These are phyloP conservation scores for Haberlea rhodopensis DNA, from an alignment of 257 asterid genomes.

Conservation along the genomic window DNA sequence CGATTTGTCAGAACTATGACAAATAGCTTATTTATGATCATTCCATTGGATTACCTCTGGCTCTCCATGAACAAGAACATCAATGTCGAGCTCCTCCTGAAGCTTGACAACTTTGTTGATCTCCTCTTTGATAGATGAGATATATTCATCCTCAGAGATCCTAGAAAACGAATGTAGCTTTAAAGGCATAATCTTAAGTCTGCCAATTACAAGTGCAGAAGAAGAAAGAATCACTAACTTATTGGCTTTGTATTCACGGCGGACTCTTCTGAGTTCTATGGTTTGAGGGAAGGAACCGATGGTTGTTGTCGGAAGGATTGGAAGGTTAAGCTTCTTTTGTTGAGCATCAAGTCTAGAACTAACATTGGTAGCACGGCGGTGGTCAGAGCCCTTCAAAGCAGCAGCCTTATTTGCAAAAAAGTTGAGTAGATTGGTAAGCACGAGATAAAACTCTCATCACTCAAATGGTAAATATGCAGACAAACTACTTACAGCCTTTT, in stretches of 20 bases:
- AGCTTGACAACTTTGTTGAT: conserved; percentile 67
- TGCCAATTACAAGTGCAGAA: not conserved
- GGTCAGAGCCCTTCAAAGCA: conserved; percentile 68
- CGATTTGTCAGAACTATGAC: not conserved
- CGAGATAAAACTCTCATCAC: not conserved
- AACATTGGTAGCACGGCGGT: conserved; percentile 73
- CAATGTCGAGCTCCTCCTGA: conserved; percentile 73
- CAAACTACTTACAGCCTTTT: conserved; percentile 66
- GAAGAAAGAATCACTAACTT: conserved; percentile 37
- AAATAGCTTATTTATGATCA: not conserved
- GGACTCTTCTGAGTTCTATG: conserved; percentile 65
- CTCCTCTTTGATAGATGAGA: conserved; percentile 52
- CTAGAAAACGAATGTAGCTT: conserved; percentile 27
- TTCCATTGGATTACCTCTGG: conserved; percentile 54
- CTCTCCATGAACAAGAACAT: conserved; percentile 78
- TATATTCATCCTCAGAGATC: conserved; percentile 67
- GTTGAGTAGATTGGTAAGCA: conserved; percentile 1
- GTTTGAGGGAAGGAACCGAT: conserved; percentile 80
- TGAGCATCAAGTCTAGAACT: conserved; percentile 72
- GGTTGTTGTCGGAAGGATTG: conserved; percentile 71
- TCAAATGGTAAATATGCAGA: not conserved
- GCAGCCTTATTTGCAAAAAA: conserved; percentile 39
- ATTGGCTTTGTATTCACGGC: conserved; percentile 73
- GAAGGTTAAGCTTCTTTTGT: conserved; percentile 74
- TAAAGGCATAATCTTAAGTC: not conserved